Percentiles rank a stretch among this genome's conserved stretches.
Evolutionary conservation across 768 basidiomycete genomes (phyloP).

Genomic region (Naematelia encephala): DNA sequence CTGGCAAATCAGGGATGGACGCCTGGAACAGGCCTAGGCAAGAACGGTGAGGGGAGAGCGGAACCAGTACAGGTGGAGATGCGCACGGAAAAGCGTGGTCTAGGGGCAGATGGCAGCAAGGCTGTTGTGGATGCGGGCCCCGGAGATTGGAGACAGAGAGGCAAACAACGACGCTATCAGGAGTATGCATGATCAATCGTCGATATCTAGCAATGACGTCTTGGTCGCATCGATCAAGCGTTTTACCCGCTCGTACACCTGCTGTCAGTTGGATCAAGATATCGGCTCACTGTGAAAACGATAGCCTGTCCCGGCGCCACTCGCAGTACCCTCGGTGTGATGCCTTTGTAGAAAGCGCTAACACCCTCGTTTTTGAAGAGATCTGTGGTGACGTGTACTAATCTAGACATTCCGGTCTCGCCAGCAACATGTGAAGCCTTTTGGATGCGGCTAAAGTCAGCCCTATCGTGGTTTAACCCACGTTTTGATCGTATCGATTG

Average conservation of each 20-base stretch:
- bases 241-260: slow-evolving; percentile 83
- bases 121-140: slow-evolving; percentile 12
- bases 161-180: slow-evolving; percentile 29
- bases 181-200: slow-evolving; percentile 8
- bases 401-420: slow-evolving; percentile 72
- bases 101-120: slow-evolving; percentile 28
- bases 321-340: slow-evolving; percentile 90
- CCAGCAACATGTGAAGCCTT: slow-evolving; percentile 72
- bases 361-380: slow-evolving; percentile 93
- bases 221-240: slow-evolving; percentile 65
- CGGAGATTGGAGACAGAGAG: slow-evolving; percentile 35
- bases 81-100: slow-evolving; percentile 25
- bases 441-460: slow-evolving; percentile 64
- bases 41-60: slow-evolving; percentile 20
- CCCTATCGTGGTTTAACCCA: slow-evolving; percentile 40
- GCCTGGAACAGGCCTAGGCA: slow-evolving; percentile 36
- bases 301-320: slow-evolving; percentile 93
- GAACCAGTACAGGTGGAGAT: slow-evolving; percentile 30
- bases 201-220: slow-evolving; percentile 3
- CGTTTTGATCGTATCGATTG: slow-evolving; percentile 73
- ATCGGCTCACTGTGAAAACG: slow-evolving; percentile 70
- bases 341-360: slow-evolving; percentile 93
- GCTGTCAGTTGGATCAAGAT: neutral
- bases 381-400: slow-evolving; percentile 74
- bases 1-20: slow-evolving; percentile 38